These are phyloP conservation scores for Pseudocercospora pini-densiflorae DNA, from an alignment of 2,329 filamentous ascomycete species.

Conservation along the genomic window DNA sequence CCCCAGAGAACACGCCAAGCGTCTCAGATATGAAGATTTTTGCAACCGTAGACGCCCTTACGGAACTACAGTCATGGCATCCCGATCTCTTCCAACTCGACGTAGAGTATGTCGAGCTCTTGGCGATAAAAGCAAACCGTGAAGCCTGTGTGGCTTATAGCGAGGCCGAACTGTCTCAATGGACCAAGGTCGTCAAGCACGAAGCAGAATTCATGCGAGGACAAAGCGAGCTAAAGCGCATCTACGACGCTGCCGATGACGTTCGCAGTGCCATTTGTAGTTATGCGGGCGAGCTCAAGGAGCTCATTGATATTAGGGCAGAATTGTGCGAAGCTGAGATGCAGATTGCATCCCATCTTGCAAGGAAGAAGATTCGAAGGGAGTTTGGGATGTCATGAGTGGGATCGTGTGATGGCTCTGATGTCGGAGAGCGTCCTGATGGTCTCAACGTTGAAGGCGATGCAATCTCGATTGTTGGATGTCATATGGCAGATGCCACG, in stretches of 20 bases:
- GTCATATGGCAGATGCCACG: not conserved
- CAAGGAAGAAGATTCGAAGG: not conserved
- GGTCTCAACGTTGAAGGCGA: not conserved
- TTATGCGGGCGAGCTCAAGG: not conserved
- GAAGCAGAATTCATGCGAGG: not conserved
- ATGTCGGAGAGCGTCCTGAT: not conserved
- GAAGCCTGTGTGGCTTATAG: not conserved
- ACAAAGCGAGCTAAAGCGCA: not conserved
- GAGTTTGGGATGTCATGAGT: not conserved
- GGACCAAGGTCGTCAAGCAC: not conserved
- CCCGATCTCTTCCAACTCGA: not conserved
- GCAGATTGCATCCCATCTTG: not conserved
- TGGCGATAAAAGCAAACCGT: not conserved
- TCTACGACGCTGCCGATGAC: not conserved
- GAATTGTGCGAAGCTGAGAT: not conserved
- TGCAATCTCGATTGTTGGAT: not conserved
- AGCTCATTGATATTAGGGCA: not conserved
- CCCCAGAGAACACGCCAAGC: not conserved
- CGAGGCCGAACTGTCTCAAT: not conserved
- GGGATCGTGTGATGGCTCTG: not conserved
- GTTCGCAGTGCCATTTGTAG: not conserved
- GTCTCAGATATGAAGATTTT: not conserved
- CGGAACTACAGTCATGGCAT: not conserved
- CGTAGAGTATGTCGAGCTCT: not conserved
- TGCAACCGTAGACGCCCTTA: not conserved